Evolutionary conservation across 1,139 yeast species (phyloP).

Genomic region (Sugiyamaella neomexicana): DNA sequence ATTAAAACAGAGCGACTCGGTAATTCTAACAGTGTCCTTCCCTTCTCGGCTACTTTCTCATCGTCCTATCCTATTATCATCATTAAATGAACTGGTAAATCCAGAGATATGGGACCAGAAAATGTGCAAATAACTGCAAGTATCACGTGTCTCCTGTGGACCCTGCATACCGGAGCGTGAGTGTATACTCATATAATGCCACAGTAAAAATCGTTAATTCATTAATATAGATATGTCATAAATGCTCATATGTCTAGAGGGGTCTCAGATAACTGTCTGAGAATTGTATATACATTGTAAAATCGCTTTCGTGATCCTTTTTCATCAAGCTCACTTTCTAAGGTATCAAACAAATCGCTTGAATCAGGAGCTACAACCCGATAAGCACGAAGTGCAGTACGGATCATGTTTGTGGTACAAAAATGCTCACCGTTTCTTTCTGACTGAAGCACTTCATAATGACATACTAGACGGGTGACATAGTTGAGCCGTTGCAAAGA

Average conservation of each 20-base stretch:
- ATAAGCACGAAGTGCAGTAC: constrained; percentile 15
- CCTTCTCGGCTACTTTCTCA: no score
- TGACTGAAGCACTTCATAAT: constrained; percentile 13
- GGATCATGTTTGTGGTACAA: constrained; percentile 18
- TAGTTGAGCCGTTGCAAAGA: constrained; percentile 17
- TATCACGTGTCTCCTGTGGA: not conserved
- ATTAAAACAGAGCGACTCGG: no score
- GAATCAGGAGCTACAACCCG: constrained; percentile 10
- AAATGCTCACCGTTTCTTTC: constrained; percentile 13
- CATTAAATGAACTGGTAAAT: no score
- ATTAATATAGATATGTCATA: constrained; percentile 1
- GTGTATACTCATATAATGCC: not conserved
- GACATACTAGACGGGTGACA: constrained; percentile 18
- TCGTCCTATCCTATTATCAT: no score
- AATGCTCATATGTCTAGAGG: not conserved
- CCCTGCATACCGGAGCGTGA: not conserved
- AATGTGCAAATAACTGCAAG: no score
- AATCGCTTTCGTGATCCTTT: constrained; percentile 8
- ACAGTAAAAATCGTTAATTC: constrained; percentile 9
- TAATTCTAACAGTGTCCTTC: no score
- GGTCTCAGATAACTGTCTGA: constrained; percentile 12
- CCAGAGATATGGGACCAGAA: no score
- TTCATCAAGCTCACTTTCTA: not conserved
- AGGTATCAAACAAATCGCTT: constrained; percentile 4
- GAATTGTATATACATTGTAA: constrained; percentile 17